phyloP scores from a whole-genome alignment of 805 yeast species.

The Wickerhamomyces alni region DNA sequence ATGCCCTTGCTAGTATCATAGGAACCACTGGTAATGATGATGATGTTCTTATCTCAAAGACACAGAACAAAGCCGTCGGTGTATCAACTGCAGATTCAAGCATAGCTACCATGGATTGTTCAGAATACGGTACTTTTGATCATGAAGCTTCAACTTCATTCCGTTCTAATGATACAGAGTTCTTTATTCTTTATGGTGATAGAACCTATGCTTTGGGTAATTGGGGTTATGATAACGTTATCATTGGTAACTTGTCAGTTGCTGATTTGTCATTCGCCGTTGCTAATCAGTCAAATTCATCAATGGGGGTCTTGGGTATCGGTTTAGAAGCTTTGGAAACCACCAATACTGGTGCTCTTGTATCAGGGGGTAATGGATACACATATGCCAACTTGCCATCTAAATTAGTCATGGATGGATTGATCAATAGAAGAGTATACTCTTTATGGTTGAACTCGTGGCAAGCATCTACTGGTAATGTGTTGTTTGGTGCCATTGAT shows the following conservation, averaged over 20 bases:
- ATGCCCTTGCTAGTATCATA: neutral
- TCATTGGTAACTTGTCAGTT: slow-evolving; percentile 47
- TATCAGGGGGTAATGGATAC: slow-evolving; percentile 22
- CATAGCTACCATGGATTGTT: slow-evolving; percentile 30
- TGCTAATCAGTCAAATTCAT: slow-evolving; percentile 57
- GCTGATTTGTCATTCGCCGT: slow-evolving; percentile 63
- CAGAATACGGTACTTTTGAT: slow-evolving; percentile 34
- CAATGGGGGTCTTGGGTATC: slow-evolving; percentile 67
- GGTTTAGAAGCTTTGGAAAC: slow-evolving; percentile 67
- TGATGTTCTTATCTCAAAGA: neutral
- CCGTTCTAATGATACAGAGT: slow-evolving; percentile 27
- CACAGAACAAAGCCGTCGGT: slow-evolving; percentile 6
- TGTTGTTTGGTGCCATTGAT: slow-evolving; percentile 72
- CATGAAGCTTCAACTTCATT: slow-evolving; percentile 28
- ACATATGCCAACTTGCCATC: slow-evolving; percentile 63
- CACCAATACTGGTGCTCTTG: slow-evolving; percentile 36
- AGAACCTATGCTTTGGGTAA: slow-evolving; percentile 28
- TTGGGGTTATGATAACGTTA: slow-evolving; percentile 48
- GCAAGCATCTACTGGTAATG: slow-evolving; percentile 39
- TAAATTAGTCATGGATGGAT: slow-evolving; percentile 50
- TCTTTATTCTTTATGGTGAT: slow-evolving; percentile 47
- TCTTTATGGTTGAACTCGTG: slow-evolving; percentile 52
- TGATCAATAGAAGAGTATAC: slow-evolving; percentile 49
- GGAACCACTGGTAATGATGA: neutral
- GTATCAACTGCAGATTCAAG: slow-evolving; percentile 1